phyloP scores from a whole-genome alignment of 495 filamentous ascomycete genomes.

The Aspergillus saccharolyticus region DNA sequence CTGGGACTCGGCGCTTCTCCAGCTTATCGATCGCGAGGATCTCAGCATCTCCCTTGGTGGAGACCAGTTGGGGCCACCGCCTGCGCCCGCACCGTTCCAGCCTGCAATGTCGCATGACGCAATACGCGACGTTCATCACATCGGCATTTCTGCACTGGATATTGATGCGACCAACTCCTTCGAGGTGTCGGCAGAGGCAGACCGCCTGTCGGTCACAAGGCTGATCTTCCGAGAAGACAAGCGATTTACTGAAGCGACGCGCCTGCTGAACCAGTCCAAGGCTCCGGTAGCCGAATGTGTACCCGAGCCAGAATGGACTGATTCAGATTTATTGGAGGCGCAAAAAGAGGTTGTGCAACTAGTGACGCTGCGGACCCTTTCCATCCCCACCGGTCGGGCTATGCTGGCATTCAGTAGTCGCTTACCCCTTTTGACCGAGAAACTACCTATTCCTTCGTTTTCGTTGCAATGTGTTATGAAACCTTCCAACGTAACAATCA shows the following conservation, averaged over 20 bases:
- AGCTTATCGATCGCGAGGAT: conserved; percentile 78
- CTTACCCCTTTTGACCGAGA: conserved; percentile 83
- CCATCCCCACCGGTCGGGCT: conserved; percentile 77
- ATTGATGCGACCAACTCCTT: conserved; percentile 54
- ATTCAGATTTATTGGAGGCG: conserved; percentile 82
- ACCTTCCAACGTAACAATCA: conserved; percentile 82
- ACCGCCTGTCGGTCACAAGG: conserved; percentile 73
- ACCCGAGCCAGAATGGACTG: conserved; percentile 72
- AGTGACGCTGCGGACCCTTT: conserved; percentile 79
- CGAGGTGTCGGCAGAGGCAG: conserved; percentile 65
- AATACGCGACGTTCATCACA: conserved; percentile 66
- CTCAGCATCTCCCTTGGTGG: conserved; percentile 60
- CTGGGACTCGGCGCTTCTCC: conserved; percentile 65
- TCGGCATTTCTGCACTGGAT: conserved; percentile 58
- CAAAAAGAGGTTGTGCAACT: conserved; percentile 85
- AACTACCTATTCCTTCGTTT: conserved; percentile 79
- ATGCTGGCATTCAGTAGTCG: conserved; percentile 80
- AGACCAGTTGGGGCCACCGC: conserved; percentile 21
- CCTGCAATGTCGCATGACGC: conserved; percentile 57
- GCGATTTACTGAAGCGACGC: conserved; percentile 74
- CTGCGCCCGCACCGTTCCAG: conserved; percentile 32
- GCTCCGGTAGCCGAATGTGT: conserved; percentile 69
- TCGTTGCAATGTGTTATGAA: conserved; percentile 84
- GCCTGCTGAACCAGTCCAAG: conserved; percentile 71
- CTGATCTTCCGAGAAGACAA: conserved; percentile 88